Percentiles rank a stretch among this genome's conserved stretches.
Conservation (phyloP, 352 stramenopile species). For the Plasmopara halstedii region DNA sequence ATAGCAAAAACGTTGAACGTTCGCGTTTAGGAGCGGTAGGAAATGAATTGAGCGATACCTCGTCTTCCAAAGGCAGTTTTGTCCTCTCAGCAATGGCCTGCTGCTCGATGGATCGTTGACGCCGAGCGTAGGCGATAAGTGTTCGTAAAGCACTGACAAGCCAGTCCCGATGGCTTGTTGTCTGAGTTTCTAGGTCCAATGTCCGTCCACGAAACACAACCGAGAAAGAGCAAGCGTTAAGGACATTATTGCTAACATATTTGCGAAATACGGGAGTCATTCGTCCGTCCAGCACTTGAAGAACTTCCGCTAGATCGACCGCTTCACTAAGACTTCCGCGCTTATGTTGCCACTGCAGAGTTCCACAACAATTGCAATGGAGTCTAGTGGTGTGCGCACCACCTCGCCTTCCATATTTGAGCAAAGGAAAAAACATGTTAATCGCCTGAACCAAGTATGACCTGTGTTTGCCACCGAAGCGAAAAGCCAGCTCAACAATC, state of each 20-base stretch:
- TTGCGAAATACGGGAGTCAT: slow-evolving; percentile 76
- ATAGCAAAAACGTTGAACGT: slow-evolving; percentile 1
- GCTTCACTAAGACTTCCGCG: slow-evolving; percentile 56
- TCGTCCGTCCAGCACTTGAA: slow-evolving; percentile 61
- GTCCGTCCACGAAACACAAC: slow-evolving; percentile 71
- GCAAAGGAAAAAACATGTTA: slow-evolving; percentile 79
- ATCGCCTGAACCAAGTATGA: slow-evolving; percentile 82
- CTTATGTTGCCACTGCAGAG: slow-evolving; percentile 84
- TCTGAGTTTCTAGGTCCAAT: slow-evolving; percentile 74
- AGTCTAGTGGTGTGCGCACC: slow-evolving; percentile 61
- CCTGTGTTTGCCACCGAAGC: slow-evolving; percentile 76
- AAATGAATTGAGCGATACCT: slow-evolving; percentile 2
- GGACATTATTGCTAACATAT: slow-evolving; percentile 33
- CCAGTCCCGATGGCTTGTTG: slow-evolving; percentile 71
- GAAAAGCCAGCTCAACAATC: slow-evolving; percentile 79
- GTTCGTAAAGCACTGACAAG: slow-evolving; percentile 69
- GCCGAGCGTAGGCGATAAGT: slow-evolving; percentile 61
- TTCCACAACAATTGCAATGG: slow-evolving; percentile 75
- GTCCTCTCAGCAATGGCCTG: slow-evolving; percentile 63
- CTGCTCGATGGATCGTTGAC: slow-evolving; percentile 63
- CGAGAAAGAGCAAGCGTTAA: slow-evolving; percentile 58
- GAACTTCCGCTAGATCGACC: slow-evolving; percentile 62
- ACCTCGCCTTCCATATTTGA: slow-evolving; percentile 74
- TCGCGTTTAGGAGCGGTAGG: neutral
- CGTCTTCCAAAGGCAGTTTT: slow-evolving; percentile 38